phyloP scores from a whole-genome alignment of 306 rosid genomes.

The Begonia fuchsioides region DNA sequence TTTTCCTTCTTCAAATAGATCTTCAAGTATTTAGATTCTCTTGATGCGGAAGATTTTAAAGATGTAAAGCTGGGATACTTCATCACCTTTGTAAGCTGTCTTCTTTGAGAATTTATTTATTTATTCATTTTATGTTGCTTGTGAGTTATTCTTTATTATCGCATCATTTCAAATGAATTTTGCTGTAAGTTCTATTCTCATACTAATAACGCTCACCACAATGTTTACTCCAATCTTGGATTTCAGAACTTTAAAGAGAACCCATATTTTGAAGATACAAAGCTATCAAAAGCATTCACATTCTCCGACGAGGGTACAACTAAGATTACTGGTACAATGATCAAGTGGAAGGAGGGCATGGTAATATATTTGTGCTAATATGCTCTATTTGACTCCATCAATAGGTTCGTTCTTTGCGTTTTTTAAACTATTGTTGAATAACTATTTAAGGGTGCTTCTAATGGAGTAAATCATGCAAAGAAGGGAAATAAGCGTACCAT shows the following conservation, averaged over 20 bases:
- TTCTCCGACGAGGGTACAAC: slow-evolving; percentile 42
- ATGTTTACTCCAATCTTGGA: neutral
- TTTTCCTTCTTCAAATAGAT: slow-evolving; percentile 21
- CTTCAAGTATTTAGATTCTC: slow-evolving; percentile 39
- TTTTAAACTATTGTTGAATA: neutral
- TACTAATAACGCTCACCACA: slow-evolving; percentile 3
- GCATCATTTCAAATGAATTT: too few relatives aligned
- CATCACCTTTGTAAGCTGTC: slow-evolving; percentile 42
- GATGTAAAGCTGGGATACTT: slow-evolving; percentile 48
- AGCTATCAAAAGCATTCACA: slow-evolving; percentile 40
- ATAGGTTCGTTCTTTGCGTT: neutral
- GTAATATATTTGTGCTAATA: slow-evolving; percentile 16
- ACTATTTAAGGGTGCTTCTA: slow-evolving; percentile 31
- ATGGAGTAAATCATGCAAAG: slow-evolving; percentile 36
- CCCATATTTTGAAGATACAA: slow-evolving; percentile 47
- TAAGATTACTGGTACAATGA: slow-evolving; percentile 35
- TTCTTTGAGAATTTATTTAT: neutral
- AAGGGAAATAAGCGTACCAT: slow-evolving; percentile 40
- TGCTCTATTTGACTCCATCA: neutral
- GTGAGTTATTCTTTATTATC: too few relatives aligned
- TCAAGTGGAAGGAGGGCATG: slow-evolving; percentile 64
- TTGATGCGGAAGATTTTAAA: slow-evolving; percentile 51
- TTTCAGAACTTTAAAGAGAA: slow-evolving; percentile 45
- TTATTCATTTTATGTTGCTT: too few relatives aligned
- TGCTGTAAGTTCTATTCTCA: too few relatives aligned